Conservation (phyloP, 1,284 basidiomycete species). For the Heterobasidion occidentale region DNA sequence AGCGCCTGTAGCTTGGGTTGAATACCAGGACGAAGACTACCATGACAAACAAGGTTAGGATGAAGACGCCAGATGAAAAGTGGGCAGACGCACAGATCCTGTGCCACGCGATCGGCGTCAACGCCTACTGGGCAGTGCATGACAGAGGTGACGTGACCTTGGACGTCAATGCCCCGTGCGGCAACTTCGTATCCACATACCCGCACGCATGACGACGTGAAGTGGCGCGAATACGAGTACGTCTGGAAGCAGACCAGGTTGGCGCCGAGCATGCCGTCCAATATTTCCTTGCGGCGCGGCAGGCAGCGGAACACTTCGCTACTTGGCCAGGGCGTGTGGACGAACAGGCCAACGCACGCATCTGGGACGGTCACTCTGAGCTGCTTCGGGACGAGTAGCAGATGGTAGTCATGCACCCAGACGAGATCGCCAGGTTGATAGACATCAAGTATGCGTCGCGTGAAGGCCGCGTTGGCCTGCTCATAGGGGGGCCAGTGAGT, state of each 20-base stretch:
- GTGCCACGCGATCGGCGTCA: slow-evolving; percentile 84
- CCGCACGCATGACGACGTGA: slow-evolving; percentile 89
- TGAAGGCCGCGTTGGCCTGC: slow-evolving; percentile 83
- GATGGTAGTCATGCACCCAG: slow-evolving; percentile 91
- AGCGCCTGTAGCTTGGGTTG: slow-evolving; percentile 86
- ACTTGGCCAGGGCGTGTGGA: slow-evolving; percentile 96
- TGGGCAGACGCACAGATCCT: slow-evolving; percentile 56
- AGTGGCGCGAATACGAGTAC: slow-evolving; percentile 95
- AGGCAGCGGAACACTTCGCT: slow-evolving; percentile 95
- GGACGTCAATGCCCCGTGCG: slow-evolving; percentile 72
- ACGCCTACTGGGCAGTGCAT: slow-evolving; percentile 97
- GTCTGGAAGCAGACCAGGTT: slow-evolving; percentile 97
- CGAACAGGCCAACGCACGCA: slow-evolving; percentile 84
- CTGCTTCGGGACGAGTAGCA: slow-evolving; percentile 85
- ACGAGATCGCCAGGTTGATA: slow-evolving; percentile 87
- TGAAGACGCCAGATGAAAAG: background rate
- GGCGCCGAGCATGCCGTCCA: slow-evolving; percentile 97
- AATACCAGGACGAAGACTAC: slow-evolving; percentile 71
- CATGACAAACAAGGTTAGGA: slow-evolving; percentile 1
- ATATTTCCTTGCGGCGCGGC: slow-evolving; percentile 84
- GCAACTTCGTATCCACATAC: slow-evolving; percentile 94
- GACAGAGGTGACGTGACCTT: slow-evolving; percentile 82
- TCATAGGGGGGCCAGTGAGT: slow-evolving; percentile 81
- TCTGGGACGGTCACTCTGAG: slow-evolving; percentile 75
- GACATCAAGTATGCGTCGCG: slow-evolving; percentile 27